phyloP scores from a whole-genome alignment of 169 alveolate species.

The Plasmodium vivax region DNA sequence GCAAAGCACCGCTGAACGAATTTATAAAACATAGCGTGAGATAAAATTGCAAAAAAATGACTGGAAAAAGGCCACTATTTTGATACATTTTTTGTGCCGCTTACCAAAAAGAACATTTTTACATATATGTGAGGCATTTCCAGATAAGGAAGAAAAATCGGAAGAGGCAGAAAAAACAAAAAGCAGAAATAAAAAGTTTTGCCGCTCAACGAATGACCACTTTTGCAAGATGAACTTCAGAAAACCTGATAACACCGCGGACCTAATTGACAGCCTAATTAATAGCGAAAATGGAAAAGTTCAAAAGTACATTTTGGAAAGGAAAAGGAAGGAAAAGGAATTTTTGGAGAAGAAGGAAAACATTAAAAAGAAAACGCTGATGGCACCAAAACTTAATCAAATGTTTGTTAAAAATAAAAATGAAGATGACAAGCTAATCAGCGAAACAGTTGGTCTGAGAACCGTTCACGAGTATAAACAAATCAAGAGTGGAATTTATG shows the following conservation, averaged over 20 bases:
- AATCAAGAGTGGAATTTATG: slow-evolving; percentile 59
- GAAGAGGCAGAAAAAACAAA: neutral
- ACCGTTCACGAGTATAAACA: slow-evolving; percentile 73
- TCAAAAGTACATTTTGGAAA: slow-evolving; percentile 71
- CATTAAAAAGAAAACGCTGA: slow-evolving; percentile 43
- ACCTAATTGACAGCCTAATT: slow-evolving; percentile 67
- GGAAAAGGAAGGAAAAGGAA: slow-evolving; percentile 70
- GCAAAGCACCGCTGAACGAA: neutral
- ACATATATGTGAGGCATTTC: neutral
- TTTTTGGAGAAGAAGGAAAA: slow-evolving; percentile 68
- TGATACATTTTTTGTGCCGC: neutral
- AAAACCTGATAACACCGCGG: slow-evolving; percentile 59
- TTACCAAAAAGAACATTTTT: neutral
- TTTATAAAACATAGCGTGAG: neutral
- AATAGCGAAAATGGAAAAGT: slow-evolving; percentile 76
- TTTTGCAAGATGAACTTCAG: slow-evolving; percentile 40
- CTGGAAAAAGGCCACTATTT: neutral
- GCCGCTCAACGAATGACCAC: neutral
- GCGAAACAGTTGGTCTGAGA: slow-evolving; percentile 69
- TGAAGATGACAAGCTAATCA: slow-evolving; percentile 69
- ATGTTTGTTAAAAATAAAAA: slow-evolving; percentile 72
- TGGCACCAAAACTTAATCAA: slow-evolving; percentile 72
- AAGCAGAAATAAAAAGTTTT: neutral
- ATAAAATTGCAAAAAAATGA: neutral
- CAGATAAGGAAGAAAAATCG: neutral